phyloP scores from a whole-genome alignment of 306 rosid genomes.

The Hylodesmum podocarpum region DNA sequence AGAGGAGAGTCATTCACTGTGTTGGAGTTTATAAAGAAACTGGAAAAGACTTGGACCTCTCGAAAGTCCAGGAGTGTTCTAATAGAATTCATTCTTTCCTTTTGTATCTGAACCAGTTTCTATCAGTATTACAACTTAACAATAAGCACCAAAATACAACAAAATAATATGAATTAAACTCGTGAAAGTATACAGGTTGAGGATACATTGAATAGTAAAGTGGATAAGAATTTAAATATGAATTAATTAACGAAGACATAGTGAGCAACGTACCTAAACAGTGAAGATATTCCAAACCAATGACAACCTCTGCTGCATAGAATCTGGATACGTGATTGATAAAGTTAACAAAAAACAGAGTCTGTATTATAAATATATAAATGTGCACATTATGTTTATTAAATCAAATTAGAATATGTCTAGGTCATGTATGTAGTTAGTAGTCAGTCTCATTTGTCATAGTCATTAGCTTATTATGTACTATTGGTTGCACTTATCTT shows the following conservation, averaged over 20 bases:
- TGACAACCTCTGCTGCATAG: slow-evolving; percentile 89
- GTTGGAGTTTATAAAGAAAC: no score
- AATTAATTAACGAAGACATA: slow-evolving; percentile 6
- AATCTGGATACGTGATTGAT: slow-evolving; percentile 54
- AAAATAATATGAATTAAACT: neutral
- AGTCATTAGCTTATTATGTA: neutral
- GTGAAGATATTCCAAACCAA: slow-evolving; percentile 93
- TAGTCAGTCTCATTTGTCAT: neutral
- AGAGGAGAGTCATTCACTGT: no score
- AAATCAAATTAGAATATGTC: neutral
- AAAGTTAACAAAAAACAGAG: slow-evolving; percentile 23
- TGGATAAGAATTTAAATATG: slow-evolving; percentile 4
- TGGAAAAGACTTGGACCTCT: no score
- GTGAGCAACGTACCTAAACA: slow-evolving; percentile 70
- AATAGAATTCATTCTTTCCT: no score
- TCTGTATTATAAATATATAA: neutral
- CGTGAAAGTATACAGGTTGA: neutral
- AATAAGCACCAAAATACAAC: neutral
- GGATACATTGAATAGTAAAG: neutral
- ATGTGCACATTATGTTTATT: neutral
- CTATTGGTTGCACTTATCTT: neutral
- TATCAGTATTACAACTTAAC: neutral
- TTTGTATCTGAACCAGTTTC: no score
- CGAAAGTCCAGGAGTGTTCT: no score
- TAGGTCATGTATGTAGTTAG: neutral